Conservation (phyloP, 1,284 basidiomycete species). For the Pseudozyma flocculosa region DNA sequence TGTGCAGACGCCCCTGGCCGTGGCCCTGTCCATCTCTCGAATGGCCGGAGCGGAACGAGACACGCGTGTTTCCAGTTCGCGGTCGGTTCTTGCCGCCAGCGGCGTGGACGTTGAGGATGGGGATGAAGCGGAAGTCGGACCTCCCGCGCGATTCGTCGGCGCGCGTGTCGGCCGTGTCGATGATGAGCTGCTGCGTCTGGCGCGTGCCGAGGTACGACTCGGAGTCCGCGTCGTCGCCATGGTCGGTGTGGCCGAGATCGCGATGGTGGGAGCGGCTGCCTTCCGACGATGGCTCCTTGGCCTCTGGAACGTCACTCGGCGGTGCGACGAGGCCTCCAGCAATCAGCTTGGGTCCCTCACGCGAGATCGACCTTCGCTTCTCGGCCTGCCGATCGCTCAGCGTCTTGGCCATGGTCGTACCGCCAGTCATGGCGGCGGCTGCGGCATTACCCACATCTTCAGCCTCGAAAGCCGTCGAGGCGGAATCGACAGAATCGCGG, state of each 20-base stretch:
- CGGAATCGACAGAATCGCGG: constrained; percentile 34
- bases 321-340: constrained; percentile 20
- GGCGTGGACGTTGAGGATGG: constrained; percentile 22
- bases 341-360: neutral
- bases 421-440: too few species aligned
- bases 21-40: too few species aligned
- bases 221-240: too few species aligned
- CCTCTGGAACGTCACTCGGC: constrained; percentile 33
- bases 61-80: constrained; percentile 33
- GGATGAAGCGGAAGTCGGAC: constrained; percentile 30
- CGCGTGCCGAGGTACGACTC: constrained; percentile 5
- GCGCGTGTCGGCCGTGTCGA: constrained; percentile 21
- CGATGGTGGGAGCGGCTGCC: too few species aligned
- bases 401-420: neutral
- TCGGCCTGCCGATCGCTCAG: neutral
- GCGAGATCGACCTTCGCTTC: neutral
- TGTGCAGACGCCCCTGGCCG: constrained; percentile 19
- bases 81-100: constrained; percentile 25
- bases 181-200: constrained; percentile 2
- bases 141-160: constrained; percentile 3
- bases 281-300: constrained; percentile 6
- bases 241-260: too few species aligned
- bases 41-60: constrained; percentile 29
- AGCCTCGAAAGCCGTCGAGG: constrained; percentile 37
- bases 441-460: too few species aligned